Percentiles rank a stretch among this genome's conserved stretches.
These are phyloP conservation scores for Pleurostoma richardsiae DNA, from an alignment of 2,329 filamentous ascomycete species.

Conservation along the genomic window DNA sequence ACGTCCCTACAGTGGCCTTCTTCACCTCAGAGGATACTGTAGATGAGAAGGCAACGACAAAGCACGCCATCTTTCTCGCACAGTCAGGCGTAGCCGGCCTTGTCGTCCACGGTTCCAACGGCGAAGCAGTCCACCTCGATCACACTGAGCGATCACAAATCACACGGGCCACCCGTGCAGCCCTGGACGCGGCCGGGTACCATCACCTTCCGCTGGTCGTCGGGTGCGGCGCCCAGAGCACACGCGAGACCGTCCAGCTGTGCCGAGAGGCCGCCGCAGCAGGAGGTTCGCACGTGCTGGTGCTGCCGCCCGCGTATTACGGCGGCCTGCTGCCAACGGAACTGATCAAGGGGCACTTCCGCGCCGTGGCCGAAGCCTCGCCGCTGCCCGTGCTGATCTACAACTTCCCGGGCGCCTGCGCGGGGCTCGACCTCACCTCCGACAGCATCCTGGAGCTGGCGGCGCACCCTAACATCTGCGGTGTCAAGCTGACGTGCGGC, in stretches of 20 bases:
- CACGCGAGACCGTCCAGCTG: slow-evolving; percentile 54
- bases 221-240: slow-evolving; percentile 58
- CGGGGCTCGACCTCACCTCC: slow-evolving; percentile 42
- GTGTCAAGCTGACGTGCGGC: slow-evolving; percentile 48
- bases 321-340: slow-evolving; percentile 45
- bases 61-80: slow-evolving; percentile 58
- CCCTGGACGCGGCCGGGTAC: slow-evolving; percentile 44
- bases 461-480: slow-evolving; percentile 42
- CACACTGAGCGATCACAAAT: slow-evolving; percentile 22
- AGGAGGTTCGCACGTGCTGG: slow-evolving; percentile 56
- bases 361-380: slow-evolving; percentile 37
- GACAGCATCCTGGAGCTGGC: slow-evolving; percentile 41
- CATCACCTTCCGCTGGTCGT: slow-evolving; percentile 55
- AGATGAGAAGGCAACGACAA: slow-evolving; percentile 36
- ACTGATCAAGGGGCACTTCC: slow-evolving; percentile 50
- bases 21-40: slow-evolving; percentile 42
- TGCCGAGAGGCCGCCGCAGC: slow-evolving; percentile 52
- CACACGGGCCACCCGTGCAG: not conserved
- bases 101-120: slow-evolving; percentile 63
- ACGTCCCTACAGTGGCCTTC: slow-evolving; percentile 48
- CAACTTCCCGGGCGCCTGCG: slow-evolving; percentile 45
- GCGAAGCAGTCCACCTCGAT: slow-evolving; percentile 63
- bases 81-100: slow-evolving; percentile 62
- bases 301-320: slow-evolving; percentile 61
- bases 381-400: slow-evolving; percentile 46